These are phyloP conservation scores for Mucor lusitanicus DNA, from an alignment of 371 early-diverging fungal species.

Conservation along the genomic window DNA sequence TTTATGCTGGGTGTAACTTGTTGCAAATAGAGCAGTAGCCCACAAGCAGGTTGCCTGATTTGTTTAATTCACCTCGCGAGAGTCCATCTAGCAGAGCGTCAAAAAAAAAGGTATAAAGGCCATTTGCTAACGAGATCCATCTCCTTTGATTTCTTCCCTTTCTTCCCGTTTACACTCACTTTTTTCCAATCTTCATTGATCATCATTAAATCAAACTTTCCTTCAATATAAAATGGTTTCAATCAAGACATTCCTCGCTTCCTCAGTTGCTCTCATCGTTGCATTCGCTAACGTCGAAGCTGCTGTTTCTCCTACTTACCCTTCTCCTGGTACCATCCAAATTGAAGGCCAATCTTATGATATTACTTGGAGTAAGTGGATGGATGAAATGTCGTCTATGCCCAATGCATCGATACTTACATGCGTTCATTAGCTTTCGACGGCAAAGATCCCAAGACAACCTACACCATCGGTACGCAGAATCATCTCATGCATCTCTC, in stretches of 20 bases:
- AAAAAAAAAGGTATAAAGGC: neutral
- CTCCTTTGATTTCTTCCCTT: neutral
- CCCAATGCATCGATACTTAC: neutral
- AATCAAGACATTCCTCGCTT: constrained; percentile 16
- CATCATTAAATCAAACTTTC: neutral
- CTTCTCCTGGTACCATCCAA: constrained; percentile 48
- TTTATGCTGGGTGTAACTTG: constrained; percentile 12
- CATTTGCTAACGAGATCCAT: neutral
- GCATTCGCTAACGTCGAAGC: constrained; percentile 17
- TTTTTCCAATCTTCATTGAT: neutral
- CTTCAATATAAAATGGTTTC: constrained; percentile 20
- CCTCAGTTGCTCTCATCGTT: constrained; percentile 13
- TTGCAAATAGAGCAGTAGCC: constrained; percentile 17
- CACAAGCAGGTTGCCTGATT: constrained; percentile 18
- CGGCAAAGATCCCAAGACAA: constrained; percentile 20
- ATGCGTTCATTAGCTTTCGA: constrained; percentile 13
- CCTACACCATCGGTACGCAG: constrained; percentile 23
- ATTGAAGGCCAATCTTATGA: constrained; percentile 34
- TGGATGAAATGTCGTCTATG: neutral
- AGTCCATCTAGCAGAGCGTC: neutral
- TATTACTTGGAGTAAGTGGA: constrained; percentile 44
- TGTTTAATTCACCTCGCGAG: constrained; percentile 2
- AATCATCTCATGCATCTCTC: neutral
- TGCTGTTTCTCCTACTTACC: constrained; percentile 44
- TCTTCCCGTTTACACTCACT: neutral